These are phyloP conservation scores for Termitomyces sp. DNA, from an alignment of 768 basidiomycete species.

Conservation along the genomic window DNA sequence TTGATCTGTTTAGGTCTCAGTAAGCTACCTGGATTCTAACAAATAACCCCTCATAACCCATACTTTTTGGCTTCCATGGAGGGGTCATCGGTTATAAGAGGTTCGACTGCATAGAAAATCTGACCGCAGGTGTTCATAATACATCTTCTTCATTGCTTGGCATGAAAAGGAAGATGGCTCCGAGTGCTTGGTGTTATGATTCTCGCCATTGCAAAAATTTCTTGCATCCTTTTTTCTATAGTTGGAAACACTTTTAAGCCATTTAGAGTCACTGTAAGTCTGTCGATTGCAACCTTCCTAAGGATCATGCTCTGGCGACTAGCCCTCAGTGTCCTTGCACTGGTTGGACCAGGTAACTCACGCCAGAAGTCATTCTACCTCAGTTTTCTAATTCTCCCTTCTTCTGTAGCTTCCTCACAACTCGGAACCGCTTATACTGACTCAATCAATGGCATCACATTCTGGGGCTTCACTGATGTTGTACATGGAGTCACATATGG, in stretches of 20 bases:
- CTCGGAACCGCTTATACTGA: slow-evolving; percentile 37
- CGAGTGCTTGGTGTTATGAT: neutral
- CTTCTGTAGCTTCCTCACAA: slow-evolving; percentile 34
- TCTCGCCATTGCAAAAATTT: slow-evolving; percentile 19
- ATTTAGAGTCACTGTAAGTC: neutral
- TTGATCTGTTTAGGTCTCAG: no score
- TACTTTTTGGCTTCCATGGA: no score
- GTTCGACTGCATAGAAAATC: no score
- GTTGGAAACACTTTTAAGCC: slow-evolving; percentile 13
- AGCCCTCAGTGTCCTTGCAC: slow-evolving; percentile 29
- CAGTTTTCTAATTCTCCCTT: neutral
- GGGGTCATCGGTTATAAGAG: no score
- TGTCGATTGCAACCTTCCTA: slow-evolving; percentile 6
- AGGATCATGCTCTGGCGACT: slow-evolving; percentile 27
- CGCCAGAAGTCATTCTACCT: neutral
- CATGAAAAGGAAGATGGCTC: slow-evolving; percentile 11
- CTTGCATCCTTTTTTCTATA: slow-evolving; percentile 13
- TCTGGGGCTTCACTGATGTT: slow-evolving; percentile 38
- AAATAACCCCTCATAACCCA: no score
- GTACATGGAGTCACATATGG: slow-evolving; percentile 40
- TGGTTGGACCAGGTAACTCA: slow-evolving; percentile 33
- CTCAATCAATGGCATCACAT: slow-evolving; percentile 50
- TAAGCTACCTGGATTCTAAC: no score
- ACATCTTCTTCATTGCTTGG: slow-evolving; percentile 4
- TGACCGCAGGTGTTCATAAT: neutral